phyloP scores from a whole-genome alignment of 1,284 basidiomycete genomes.

The Wolfiporia cocos region DNA sequence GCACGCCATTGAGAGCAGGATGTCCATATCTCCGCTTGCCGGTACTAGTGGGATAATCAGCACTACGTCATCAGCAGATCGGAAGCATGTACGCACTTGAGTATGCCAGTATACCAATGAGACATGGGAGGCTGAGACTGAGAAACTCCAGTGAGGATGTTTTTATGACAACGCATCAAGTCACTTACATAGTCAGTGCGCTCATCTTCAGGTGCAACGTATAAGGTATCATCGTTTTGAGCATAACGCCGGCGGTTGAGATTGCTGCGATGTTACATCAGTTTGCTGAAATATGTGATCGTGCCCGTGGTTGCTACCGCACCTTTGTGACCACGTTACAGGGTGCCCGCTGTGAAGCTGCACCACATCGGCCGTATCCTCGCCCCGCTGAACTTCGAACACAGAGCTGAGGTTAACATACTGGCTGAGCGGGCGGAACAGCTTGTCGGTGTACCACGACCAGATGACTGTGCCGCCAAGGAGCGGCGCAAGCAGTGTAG shows the following conservation, averaged over 20 bases:
- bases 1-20: conserved; percentile 81
- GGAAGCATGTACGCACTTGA: conserved; percentile 55
- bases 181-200: conserved; percentile 79
- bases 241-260: conserved; percentile 81
- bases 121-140: conserved; percentile 93
- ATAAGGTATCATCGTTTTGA: conserved; percentile 90
- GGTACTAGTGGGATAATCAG: conserved; percentile 42
- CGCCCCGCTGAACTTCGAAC: conserved; percentile 82
- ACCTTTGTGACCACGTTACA: conserved; percentile 84
- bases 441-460: conserved; percentile 70
- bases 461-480: conserved; percentile 74
- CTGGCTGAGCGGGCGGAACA: conserved; percentile 74
- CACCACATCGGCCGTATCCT: conserved; percentile 71
- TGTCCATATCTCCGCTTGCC: conserved; percentile 87
- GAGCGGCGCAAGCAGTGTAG: conserved; percentile 77
- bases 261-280: conserved; percentile 45
- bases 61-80: conserved; percentile 3
- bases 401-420: conserved; percentile 84
- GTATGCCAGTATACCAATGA: conserved; percentile 85
- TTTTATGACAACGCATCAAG: conserved; percentile 3
- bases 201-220: conserved; percentile 88
- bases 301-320: conserved; percentile 15
- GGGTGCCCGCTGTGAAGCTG: conserved; percentile 73
- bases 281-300: conserved; percentile 1
- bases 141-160: conserved; percentile 3